Evolutionary conservation across 148 eudicot species (phyloP).

Genomic region (Camellia sinensis): DNA sequence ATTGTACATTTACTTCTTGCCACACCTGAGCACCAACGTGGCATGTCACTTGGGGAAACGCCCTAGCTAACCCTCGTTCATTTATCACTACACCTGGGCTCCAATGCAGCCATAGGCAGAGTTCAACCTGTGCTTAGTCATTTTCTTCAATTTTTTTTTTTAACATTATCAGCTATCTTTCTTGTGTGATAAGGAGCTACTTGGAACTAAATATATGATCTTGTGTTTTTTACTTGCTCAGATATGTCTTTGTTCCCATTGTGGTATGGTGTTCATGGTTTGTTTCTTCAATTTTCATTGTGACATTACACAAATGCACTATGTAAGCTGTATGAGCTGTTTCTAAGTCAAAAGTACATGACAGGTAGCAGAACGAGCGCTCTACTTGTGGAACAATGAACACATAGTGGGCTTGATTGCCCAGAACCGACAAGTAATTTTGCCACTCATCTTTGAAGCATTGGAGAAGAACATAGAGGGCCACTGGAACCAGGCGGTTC

Average conservation of each 20-base stretch:
- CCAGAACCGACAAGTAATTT: conserved; percentile 36
- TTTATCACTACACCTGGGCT: too few relatives aligned
- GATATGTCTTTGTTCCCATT: not conserved
- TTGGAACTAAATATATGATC: too few relatives aligned
- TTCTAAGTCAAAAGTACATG: conserved; percentile 14
- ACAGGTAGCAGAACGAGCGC: conserved; percentile 57
- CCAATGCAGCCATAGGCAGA: too few relatives aligned
- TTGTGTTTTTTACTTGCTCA: not conserved
- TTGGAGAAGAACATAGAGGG: conserved; percentile 38
- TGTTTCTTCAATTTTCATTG: not conserved
- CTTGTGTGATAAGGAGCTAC: not conserved
- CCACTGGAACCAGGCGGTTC: conserved; percentile 56
- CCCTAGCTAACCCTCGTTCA: too few relatives aligned
- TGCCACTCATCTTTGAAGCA: conserved; percentile 45
- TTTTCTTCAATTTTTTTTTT: too few relatives aligned
- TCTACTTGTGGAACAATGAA: conserved; percentile 56
- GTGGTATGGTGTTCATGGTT: not conserved
- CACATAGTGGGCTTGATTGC: conserved; percentile 48
- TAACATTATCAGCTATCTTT: too few relatives aligned
- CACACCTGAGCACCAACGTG: too few relatives aligned
- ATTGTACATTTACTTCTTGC: too few relatives aligned
- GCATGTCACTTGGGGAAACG: too few relatives aligned
- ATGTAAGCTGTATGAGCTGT: not conserved
- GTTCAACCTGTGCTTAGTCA: too few relatives aligned
- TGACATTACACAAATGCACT: too few relatives aligned